A percentile compares a stretch with the other conserved stretches of the same genome.
phyloP scores from a whole-genome alignment of 257 asterid genomes.

The Solanum chilense region DNA sequence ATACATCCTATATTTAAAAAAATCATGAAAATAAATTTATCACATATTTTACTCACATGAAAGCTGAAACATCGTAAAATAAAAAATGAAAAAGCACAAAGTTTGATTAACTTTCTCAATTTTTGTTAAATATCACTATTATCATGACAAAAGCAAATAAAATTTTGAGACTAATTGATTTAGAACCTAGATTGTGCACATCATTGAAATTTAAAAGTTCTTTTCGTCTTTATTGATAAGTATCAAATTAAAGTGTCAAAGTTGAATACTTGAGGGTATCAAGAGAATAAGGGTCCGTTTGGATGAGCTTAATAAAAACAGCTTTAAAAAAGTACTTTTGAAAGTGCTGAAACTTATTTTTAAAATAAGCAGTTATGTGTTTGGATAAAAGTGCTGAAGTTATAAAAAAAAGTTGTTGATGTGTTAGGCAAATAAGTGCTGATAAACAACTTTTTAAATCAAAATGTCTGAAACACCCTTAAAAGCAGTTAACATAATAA shows the following conservation, averaged over 20 bases:
- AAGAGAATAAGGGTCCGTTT: neutral
- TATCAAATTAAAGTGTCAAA: neutral
- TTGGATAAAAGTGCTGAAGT: no score
- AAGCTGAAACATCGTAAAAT: neutral
- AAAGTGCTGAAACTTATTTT: no score
- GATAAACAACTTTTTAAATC: no score
- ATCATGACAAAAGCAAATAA: neutral
- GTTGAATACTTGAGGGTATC: neutral
- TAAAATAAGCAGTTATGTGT: no score
- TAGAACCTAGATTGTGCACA: neutral
- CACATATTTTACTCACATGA: neutral
- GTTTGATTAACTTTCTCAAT: neutral
- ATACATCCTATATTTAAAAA: neutral
- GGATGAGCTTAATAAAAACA: no score
- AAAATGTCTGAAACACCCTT: no score
- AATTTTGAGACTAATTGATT: neutral
- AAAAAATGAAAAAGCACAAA: neutral
- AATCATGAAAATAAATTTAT: neutral
- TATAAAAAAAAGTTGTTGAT: no score
- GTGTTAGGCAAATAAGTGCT: no score
- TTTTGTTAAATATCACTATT: neutral
- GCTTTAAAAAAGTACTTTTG: no score
- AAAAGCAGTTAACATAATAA: no score
- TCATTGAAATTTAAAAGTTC: neutral
- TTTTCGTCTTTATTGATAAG: neutral